Percentiles rank a stretch among this genome's conserved stretches.
These are phyloP conservation scores for Fusarium continuum DNA, from an alignment of 2,329 filamentous ascomycete genomes.

Conservation along the genomic window DNA sequence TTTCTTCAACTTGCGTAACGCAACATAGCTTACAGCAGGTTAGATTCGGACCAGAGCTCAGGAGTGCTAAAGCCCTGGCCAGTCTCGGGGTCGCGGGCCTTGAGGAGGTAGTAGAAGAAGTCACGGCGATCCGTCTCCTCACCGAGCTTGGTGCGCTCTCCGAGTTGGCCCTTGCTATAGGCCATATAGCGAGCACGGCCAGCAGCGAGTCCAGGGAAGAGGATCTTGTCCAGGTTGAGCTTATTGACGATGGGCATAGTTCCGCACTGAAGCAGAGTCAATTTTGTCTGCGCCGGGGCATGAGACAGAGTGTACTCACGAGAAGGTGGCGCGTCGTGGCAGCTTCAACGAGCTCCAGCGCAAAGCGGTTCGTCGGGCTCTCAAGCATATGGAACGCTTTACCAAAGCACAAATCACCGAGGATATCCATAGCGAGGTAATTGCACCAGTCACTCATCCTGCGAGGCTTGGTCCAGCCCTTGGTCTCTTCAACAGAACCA, in stretches of 20 bases:
- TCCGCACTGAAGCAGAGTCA: slow-evolving; percentile 65
- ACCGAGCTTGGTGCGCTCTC: slow-evolving; percentile 71
- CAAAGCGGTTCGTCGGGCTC: slow-evolving; percentile 68
- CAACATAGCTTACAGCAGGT: slow-evolving; percentile 62
- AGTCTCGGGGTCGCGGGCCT: slow-evolving; percentile 75
- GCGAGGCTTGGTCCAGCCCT: slow-evolving; percentile 66
- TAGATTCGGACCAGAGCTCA: slow-evolving; percentile 77
- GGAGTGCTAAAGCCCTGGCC: slow-evolving; percentile 71
- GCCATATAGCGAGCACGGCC: slow-evolving; percentile 75
- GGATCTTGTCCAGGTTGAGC: slow-evolving; percentile 71
- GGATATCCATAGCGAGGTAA: slow-evolving; percentile 70
- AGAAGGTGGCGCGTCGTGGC: slow-evolving; percentile 75
- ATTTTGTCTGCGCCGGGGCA: no score
- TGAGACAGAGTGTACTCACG: slow-evolving; percentile 54
- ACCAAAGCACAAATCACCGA: slow-evolving; percentile 68
- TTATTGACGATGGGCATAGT: slow-evolving; percentile 75
- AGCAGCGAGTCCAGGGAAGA: slow-evolving; percentile 73
- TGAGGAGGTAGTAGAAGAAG: slow-evolving; percentile 80
- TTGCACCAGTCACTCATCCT: slow-evolving; percentile 72
- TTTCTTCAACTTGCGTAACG: not conserved
- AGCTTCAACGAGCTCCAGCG: slow-evolving; percentile 71
- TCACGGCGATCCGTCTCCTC: slow-evolving; percentile 74
- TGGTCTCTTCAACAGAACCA: slow-evolving; percentile 56
- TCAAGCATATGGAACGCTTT: slow-evolving; percentile 72
- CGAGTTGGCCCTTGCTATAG: slow-evolving; percentile 73